Percentiles rank a stretch among this genome's conserved stretches.
These are phyloP conservation scores for Labyrinthula sp. DNA, from an alignment of 352 stramenopile genomes.

Conservation along the genomic window DNA sequence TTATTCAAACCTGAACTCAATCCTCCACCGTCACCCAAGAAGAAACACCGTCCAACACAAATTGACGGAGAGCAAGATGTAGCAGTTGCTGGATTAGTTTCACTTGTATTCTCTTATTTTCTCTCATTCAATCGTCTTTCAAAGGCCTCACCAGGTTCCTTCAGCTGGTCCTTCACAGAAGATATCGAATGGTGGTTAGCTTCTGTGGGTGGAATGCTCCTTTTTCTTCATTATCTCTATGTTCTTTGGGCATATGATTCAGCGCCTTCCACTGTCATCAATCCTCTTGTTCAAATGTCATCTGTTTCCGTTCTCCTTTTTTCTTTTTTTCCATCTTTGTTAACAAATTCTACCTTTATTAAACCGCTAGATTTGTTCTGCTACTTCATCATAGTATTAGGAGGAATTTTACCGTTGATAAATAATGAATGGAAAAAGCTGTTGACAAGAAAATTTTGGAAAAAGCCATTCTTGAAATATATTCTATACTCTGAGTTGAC, in stretches of 20 bases:
- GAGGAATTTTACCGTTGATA: conserved; percentile 17
- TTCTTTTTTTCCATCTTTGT: conserved; percentile 5
- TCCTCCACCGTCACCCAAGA: neutral
- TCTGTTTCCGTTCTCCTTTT: conserved; percentile 16
- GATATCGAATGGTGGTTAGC: conserved; percentile 27
- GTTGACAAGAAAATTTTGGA: conserved; percentile 9
- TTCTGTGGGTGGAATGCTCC: conserved; percentile 14
- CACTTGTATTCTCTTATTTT: conserved; percentile 13
- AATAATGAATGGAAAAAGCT: conserved; percentile 18
- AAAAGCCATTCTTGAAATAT: conserved; percentile 12
- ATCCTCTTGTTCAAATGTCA: conserved; percentile 17
- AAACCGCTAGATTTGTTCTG: conserved; percentile 16
- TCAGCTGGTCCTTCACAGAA: conserved; percentile 14
- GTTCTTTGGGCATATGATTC: conserved; percentile 19
- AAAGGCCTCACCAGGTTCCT: conserved; percentile 11
- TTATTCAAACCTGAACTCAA: neutral
- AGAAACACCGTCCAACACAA: conserved; percentile 12
- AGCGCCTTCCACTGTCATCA: conserved; percentile 24
- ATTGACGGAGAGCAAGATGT: conserved; percentile 19
- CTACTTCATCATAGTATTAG: conserved; percentile 29
- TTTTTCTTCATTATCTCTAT: conserved; percentile 27
- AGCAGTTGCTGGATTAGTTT: conserved; percentile 12
- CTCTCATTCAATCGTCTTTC: conserved; percentile 21
- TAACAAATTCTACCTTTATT: conserved; percentile 25
- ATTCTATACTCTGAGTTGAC: conserved; percentile 20